Base-by-base conservation (phyloP, 2,329 filamentous ascomycete species). In the Botryotinia convoluta region DNA sequence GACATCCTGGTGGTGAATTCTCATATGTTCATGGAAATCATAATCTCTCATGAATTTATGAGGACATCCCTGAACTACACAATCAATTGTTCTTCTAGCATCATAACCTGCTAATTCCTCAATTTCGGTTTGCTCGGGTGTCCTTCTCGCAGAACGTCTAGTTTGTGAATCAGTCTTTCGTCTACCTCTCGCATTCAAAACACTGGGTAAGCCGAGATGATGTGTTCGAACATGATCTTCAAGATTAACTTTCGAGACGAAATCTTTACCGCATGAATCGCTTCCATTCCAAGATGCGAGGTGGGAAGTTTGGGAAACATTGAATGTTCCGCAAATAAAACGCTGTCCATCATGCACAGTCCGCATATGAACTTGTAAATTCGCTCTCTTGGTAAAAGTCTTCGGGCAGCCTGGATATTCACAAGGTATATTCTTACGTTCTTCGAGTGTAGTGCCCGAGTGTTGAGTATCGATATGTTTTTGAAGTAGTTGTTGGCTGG, bases 181-280 rank as follows among this genome's bases (percentile, higher is more conserved):
- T 83, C 77, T 82, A 82, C 74, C 79, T 78, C 68, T 80, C 76
- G 75, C 81, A 80, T 79, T 77, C 80, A 82, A 64, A 79, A 83
- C 80, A 73, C 83, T 83, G 18, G 81, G 82, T 35, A 88, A 83
- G n/a, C 90, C 89, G 39, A 97, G 84, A 81, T 98, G 95, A 35
- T 93, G 88, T 65, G 92, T 94, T 32, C 93, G 90, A 62, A 98
- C 87, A 80, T 98, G 95, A 77, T 96, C 92, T 81, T 95, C 92
- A 0, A 98, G 86, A 44, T 90, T 90, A 29, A 89, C 87, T 81
- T 97, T 97, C 75, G 91, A 92, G 74, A 89, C 88, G 79, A 97
- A 96, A 51, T 87, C 87, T 74, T 90, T 88, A 3, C 91, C 92
- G 79, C 95, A 98, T 26, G 91, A 93, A 69, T 90, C 86, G 16